These are phyloP conservation scores for Corynascus novoguineensis DNA, from an alignment of 495 filamentous ascomycete species.

Conservation along the genomic window DNA sequence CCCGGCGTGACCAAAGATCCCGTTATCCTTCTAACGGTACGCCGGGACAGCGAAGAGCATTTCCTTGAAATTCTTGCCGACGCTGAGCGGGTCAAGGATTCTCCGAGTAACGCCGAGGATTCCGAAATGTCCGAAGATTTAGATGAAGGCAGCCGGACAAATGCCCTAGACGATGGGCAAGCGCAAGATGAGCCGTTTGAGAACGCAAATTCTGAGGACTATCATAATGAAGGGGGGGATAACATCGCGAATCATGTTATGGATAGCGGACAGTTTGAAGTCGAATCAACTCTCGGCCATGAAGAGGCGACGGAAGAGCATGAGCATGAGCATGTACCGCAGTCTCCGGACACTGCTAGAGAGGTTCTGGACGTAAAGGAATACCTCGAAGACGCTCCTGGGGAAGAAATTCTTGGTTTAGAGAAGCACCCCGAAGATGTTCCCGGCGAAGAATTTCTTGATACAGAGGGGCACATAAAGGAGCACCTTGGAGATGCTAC, in stretches of 20 bases:
- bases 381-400: neutral
- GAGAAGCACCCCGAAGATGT: neutral
- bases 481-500: too few relatives aligned
- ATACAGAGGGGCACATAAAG: too few relatives aligned
- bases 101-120: constrained; percentile 9
- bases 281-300: constrained; percentile 13
- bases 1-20: constrained; percentile 6
- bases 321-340: neutral
- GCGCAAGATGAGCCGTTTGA: neutral
- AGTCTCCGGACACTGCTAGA: neutral
- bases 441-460: too few relatives aligned
- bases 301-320: constrained; percentile 18
- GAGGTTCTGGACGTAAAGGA: neutral
- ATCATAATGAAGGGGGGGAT: neutral
- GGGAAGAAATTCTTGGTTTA: too few relatives aligned
- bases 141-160: constrained; percentile 2
- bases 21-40: constrained; percentile 20
- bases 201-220: constrained; percentile 6
- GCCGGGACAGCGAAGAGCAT: constrained; percentile 25
- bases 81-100: constrained; percentile 9
- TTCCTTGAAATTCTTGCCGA: constrained; percentile 25
- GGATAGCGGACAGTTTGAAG: constrained; percentile 10
- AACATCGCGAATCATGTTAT: constrained; percentile 19
- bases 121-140: constrained; percentile 11
- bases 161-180: neutral